Conservation (phyloP, 768 basidiomycete species). For the Rhodotorula babjevae region DNA sequence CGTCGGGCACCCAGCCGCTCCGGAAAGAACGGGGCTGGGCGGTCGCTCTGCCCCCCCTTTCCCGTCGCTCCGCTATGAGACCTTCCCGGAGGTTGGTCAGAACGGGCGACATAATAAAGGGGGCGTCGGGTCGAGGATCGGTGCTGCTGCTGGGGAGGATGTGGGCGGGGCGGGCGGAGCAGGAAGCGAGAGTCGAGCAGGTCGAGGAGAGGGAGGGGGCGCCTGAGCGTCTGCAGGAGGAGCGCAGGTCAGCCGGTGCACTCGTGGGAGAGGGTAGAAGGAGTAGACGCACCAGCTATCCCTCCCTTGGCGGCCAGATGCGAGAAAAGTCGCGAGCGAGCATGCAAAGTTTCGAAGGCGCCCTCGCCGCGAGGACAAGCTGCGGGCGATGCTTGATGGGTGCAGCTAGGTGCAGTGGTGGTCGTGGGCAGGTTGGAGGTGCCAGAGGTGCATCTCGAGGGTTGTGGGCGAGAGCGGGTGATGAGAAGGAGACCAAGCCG, state of each 20-base stretch:
- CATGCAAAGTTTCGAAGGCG: background rate
- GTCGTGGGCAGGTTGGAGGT: no score
- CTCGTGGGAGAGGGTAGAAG: background rate
- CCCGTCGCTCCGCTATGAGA: slow-evolving; percentile 4
- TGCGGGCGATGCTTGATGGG: no score
- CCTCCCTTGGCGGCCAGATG: background rate
- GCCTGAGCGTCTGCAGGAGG: background rate
- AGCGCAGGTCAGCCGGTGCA: background rate
- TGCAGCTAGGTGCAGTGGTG: background rate
- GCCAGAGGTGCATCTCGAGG: background rate
- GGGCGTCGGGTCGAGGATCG: background rate
- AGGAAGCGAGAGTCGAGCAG: background rate
- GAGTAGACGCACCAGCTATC: background rate
- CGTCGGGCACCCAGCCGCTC: background rate
- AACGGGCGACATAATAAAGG: slow-evolving; percentile 9
- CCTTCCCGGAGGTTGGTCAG: background rate
- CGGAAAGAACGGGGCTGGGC: background rate
- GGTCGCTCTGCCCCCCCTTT: slow-evolving; percentile 12
- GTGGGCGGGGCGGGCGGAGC: background rate
- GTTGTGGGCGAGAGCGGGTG: background rate
- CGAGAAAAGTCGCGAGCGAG: background rate
- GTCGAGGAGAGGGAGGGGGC: background rate
- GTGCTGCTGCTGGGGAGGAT: no score
- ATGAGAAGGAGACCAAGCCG: background rate
- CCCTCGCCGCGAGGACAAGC: no score